Evolutionary conservation across 805 yeast genomes (phyloP).

Genomic region (Saccharomycopsis fermentans): DNA sequence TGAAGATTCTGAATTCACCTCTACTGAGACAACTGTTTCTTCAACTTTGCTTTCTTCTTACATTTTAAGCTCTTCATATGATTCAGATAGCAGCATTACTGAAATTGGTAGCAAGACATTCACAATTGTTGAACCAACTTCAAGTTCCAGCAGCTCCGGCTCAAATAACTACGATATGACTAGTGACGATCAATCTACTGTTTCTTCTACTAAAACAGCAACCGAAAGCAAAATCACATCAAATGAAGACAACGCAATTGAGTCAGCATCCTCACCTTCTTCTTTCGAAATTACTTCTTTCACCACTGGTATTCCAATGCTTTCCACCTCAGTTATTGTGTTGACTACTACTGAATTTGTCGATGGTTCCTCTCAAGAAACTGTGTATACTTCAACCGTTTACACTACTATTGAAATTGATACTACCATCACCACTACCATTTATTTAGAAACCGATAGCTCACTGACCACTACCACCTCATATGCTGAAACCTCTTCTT

Average conservation of each 20-base stretch:
- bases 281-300: neutral
- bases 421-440: neutral
- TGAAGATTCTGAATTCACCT: neutral
- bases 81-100: neutral
- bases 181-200: slow-evolving; percentile 5
- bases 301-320: neutral
- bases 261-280: neutral
- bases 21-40: neutral
- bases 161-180: too few relatives aligned
- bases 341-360: neutral
- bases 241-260: neutral
- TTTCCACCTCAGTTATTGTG: too few relatives aligned
- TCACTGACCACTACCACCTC: neutral
- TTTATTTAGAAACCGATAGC: neutral
- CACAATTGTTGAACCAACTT: neutral
- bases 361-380: neutral
- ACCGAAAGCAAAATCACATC: neutral
- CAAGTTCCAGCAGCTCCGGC: neutral
- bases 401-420: neutral
- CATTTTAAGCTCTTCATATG: neutral
- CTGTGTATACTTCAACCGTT: neutral
- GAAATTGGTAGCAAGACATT: neutral
- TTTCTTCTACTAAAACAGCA: neutral
- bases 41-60: neutral
- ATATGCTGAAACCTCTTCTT: neutral